A percentile compares a stretch with the other conserved stretches of the same genome.
phyloP scores from a whole-genome alignment of 2,329 filamentous ascomycete genomes.

The Nigrospora oryzae region DNA sequence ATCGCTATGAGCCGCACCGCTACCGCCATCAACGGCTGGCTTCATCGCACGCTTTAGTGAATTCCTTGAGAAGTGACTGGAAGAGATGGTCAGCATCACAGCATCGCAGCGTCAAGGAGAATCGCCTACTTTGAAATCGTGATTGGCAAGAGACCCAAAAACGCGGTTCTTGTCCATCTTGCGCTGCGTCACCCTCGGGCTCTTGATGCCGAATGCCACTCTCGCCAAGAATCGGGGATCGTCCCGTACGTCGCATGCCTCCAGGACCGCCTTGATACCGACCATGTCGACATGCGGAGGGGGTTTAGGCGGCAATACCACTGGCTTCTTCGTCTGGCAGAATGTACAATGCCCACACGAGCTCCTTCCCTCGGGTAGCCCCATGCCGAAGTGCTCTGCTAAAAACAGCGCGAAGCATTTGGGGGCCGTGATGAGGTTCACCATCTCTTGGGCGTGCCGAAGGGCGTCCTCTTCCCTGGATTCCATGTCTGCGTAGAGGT shows the following conservation, averaged over 20 bases:
- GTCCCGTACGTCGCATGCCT: slow-evolving; percentile 36
- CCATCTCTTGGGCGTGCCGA: slow-evolving; percentile 37
- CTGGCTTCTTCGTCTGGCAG: slow-evolving; percentile 27
- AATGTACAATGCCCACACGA: slow-evolving; percentile 49
- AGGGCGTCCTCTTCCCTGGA: slow-evolving; percentile 45
- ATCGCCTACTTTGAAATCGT: slow-evolving; percentile 38
- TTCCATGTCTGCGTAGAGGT: slow-evolving; percentile 41
- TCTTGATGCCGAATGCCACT: slow-evolving; percentile 54
- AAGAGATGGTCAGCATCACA: slow-evolving; percentile 2
- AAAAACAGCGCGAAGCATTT: slow-evolving; percentile 44
- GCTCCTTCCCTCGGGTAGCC: slow-evolving; percentile 28
- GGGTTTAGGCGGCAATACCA: slow-evolving; percentile 29
- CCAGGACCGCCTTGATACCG: slow-evolving; percentile 34
- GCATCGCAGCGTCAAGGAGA: slow-evolving; percentile 4
- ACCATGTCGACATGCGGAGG: slow-evolving; percentile 26
- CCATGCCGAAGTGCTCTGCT: slow-evolving; percentile 50
- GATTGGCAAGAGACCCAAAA: slow-evolving; percentile 46
- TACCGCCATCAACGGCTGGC: neutral
- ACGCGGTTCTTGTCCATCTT: slow-evolving; percentile 34
- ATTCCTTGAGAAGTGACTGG: slow-evolving; percentile 18
- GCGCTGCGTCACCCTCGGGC: slow-evolving; percentile 40
- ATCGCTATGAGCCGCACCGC: too few species aligned
- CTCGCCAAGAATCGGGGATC: slow-evolving; percentile 51
- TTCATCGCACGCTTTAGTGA: slow-evolving; percentile 16
- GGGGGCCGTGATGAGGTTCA: slow-evolving; percentile 41